Base-by-base conservation (phyloP, 306 rosid genomes). In the Mimosa pudica region DNA sequence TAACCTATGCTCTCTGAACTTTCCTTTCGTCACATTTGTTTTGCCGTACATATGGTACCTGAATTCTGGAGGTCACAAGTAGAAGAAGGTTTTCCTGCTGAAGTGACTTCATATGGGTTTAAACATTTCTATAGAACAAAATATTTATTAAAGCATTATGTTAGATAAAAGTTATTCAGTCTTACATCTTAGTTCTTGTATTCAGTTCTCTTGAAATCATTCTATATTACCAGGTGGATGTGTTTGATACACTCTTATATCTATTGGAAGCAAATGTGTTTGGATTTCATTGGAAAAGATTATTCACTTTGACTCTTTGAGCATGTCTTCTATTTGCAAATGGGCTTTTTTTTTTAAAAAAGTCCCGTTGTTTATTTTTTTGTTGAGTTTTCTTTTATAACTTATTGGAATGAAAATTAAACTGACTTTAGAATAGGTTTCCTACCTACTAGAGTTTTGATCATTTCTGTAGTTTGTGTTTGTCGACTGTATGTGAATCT, bases 401-500 rank as follows among this genome's bases (percentile, higher is more conserved):
- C 58, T 61, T 62, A 36, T 65, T 46, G 57, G 71, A 55, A 55
- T 5, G 61, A 54, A 38, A 62, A 62, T 54, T 67, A 17, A 70
- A 67, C 20, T 71, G 49, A 62, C 32, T 47, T 55, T 18, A 10
- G 66, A 62, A 49, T 72, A 73, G 44, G 36, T 80, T 49, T 44
- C 16, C 20, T 16, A 52, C n/a, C 52, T 49, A 51, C 54, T 57
- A 6, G 64, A 47, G 54, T 10, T 46, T 78, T 62, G 62, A 42
- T 38, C 44, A 70, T 24, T 64, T 35, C 2, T 64, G 52, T 48
- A 3, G 35, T 68, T 3, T 68, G 6, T 79, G 78, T 78, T 75
- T 63, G 49, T 60, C 20, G 71, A 32, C 62, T 72, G 82, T 70
- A 66, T 75, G 35, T 75, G 10, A 35, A 58, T 49, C 75, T 30